Evolutionary conservation across 805 yeast genomes (phyloP).

Genomic region (Jamesozyma spencerorum): DNA sequence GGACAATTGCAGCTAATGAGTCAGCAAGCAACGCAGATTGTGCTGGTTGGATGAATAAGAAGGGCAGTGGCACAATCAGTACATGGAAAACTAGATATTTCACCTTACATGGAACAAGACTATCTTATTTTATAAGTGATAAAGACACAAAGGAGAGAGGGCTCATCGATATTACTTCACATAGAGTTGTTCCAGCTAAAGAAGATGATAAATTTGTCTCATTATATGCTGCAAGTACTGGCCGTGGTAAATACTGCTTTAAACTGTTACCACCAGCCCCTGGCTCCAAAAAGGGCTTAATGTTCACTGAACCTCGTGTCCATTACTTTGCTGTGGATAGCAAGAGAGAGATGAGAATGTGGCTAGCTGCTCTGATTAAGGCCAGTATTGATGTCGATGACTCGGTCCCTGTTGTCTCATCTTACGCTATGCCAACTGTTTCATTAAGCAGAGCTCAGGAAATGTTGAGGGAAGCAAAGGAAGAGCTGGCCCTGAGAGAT

Average conservation of each 20-base stretch:
- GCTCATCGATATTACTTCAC: slow-evolving; percentile 89
- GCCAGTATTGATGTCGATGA: slow-evolving; percentile 96
- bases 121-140: slow-evolving; percentile 74
- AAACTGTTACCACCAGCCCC: slow-evolving; percentile 95
- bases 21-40: slow-evolving; percentile 65
- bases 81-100: slow-evolving; percentile 84
- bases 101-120: slow-evolving; percentile 82
- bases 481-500: slow-evolving; percentile 51
- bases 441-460: slow-evolving; percentile 81
- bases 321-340: slow-evolving; percentile 94
- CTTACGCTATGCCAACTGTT: slow-evolving; percentile 92
- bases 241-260: slow-evolving; percentile 84
- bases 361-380: slow-evolving; percentile 91
- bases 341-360: slow-evolving; percentile 79
- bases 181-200: slow-evolving; percentile 72
- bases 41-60: slow-evolving; percentile 94
- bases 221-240: slow-evolving; percentile 83
- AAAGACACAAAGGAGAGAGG: slow-evolving; percentile 82
- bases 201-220: slow-evolving; percentile 82
- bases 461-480: slow-evolving; percentile 70
- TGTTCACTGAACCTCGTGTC: slow-evolving; percentile 91
- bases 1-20: slow-evolving; percentile 62
- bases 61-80: slow-evolving; percentile 72
- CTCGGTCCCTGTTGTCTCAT: slow-evolving; percentile 77
- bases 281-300: slow-evolving; percentile 87